phyloP scores from a whole-genome alignment of 495 filamentous ascomycete genomes.

The Acidiella bohemica region DNA sequence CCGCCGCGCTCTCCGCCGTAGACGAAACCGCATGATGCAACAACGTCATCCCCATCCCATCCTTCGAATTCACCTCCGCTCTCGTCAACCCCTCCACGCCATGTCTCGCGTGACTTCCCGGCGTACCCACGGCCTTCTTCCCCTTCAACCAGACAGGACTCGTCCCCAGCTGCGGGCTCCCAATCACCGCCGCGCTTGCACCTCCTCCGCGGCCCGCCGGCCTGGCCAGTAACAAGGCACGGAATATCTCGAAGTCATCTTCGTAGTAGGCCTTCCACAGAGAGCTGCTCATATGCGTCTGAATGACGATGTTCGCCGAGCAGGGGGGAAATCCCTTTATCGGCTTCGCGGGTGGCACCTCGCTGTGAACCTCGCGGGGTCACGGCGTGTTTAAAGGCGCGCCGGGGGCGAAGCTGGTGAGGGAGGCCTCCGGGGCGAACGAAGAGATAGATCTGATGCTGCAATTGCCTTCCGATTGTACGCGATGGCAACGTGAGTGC shows the following conservation, averaged over 20 bases:
- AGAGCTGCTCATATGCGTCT: constrained; percentile 78
- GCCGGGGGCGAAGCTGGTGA: too few relatives aligned
- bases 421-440: too few relatives aligned
- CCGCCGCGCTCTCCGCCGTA: constrained; percentile 46
- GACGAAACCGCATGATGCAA: constrained; percentile 75
- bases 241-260: constrained; percentile 88
- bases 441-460: too few relatives aligned
- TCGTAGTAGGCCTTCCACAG: constrained; percentile 93
- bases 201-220: constrained; percentile 35
- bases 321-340: constrained; percentile 41
- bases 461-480: too few relatives aligned
- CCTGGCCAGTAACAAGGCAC: constrained; percentile 55
- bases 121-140: constrained; percentile 26
- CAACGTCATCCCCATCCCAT: constrained; percentile 64
- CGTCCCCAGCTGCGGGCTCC: constrained; percentile 38
- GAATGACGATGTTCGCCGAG: constrained; percentile 27
- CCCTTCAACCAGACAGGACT: constrained; percentile 34
- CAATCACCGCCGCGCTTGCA: constrained; percentile 32
- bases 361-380: constrained; percentile 66
- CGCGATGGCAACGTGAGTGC: too few relatives aligned
- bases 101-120: constrained; percentile 19
- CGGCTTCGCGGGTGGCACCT: constrained; percentile 60
- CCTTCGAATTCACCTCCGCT: constrained; percentile 68
- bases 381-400: constrained; percentile 65
- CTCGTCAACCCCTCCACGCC: constrained; percentile 40